Base-by-base conservation (phyloP, 116 monocot species). In the Phalaenopsis hybrid region DNA sequence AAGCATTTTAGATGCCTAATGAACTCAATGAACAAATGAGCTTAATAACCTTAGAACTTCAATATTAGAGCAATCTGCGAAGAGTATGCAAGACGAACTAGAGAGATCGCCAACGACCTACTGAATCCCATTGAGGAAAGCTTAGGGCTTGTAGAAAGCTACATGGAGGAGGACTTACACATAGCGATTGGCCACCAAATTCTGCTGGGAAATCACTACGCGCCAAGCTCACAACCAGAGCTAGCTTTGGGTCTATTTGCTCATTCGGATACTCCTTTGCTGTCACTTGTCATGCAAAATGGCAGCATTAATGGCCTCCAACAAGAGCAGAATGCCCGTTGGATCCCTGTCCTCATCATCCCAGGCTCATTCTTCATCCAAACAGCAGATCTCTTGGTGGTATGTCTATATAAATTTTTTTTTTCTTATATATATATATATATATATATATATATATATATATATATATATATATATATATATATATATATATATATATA, bases 341-440 rank as follows among this genome's bases (percentile, higher is more conserved):
- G 91, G 92, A 80, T 92, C 48, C 70, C 65, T 8, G 89, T 89
- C 76, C 82, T 81, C 50, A 81, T 84, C 12, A 61, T 69, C 43
- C 92, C 91, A 1, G 57, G 82, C 79, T 88, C 91, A 4, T 84
- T 85, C 58, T 69, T 91, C 65, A 79, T 91, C 85, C 91, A 89
- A 73, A 79, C 75, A 15, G 91, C 91, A 8, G 95, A 91, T 49
- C 92, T 92, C 3, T 52, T 88, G 85, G 91, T 91, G 92, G 95
- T 86, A 86, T 5, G 43, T 9, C 6, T 48, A 48, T 48, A 48
- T 48, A 28, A 28, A 28, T 28, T 28, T 28, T 28, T 28, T 28
- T 28, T 28, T 28, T 28, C 28, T 28, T 28, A 28, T n/a, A n/a
- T n/a, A n/a, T n/a, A n/a, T n/a, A n/a, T n/a, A n/a, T n/a, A n/a